A percentile compares a stretch with the other conserved stretches of the same genome.
phyloP scores from a whole-genome alignment of 2,329 filamentous ascomycete species.

The Metarhizium humberi region DNA sequence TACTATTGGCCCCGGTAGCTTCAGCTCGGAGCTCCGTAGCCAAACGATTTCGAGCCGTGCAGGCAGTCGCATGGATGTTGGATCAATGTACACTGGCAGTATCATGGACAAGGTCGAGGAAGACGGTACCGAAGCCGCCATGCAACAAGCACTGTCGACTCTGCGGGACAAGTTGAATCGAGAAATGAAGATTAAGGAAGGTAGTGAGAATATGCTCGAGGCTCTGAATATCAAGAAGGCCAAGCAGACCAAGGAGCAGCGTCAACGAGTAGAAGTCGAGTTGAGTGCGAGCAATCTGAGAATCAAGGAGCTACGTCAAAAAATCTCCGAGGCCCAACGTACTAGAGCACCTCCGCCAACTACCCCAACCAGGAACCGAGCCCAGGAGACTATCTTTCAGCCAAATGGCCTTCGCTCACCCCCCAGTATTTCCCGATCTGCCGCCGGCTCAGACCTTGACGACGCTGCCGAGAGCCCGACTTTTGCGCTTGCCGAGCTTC shows the following conservation, averaged over 20 bases:
- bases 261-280: constrained; percentile 73
- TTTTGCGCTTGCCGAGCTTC: constrained; percentile 78
- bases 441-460: constrained; percentile 53
- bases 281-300: constrained; percentile 76
- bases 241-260: constrained; percentile 86
- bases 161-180: constrained; percentile 83
- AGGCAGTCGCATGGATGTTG: constrained; percentile 26
- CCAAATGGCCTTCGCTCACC: constrained; percentile 46
- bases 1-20: constrained; percentile 69
- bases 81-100: constrained; percentile 25
- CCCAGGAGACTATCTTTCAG: constrained; percentile 35
- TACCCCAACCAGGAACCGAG: constrained; percentile 44
- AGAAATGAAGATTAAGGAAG: constrained; percentile 95
- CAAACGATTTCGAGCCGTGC: constrained; percentile 39
- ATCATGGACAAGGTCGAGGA: constrained; percentile 53
- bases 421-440: constrained; percentile 44
- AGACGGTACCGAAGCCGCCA: constrained; percentile 42
- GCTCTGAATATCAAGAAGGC: constrained; percentile 89
- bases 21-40: constrained; percentile 78
- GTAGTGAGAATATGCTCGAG: constrained; percentile 95
- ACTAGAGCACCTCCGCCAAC: constrained; percentile 35
- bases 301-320: constrained; percentile 51
- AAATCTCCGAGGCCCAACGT: constrained; percentile 50
- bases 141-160: constrained; percentile 65
- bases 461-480: constrained; percentile 78